phyloP scores from a whole-genome alignment of 805 yeast species.

The Saccharomyces paradoxus region DNA sequence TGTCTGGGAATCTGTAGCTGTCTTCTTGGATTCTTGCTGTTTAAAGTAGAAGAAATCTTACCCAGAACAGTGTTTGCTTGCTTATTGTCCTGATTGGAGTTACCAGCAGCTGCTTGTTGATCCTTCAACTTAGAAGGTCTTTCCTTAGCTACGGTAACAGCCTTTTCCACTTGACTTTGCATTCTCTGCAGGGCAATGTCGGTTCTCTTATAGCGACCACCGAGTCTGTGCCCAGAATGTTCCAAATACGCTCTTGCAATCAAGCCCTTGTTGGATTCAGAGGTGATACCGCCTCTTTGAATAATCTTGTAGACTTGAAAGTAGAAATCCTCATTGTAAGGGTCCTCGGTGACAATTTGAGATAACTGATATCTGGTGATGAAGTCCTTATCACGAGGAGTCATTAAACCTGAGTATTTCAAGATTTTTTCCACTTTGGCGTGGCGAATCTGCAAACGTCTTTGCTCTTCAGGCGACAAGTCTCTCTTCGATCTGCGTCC shows the following conservation, averaged over 20 bases:
- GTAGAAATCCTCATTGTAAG: constrained; percentile 93
- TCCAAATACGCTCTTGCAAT: constrained; percentile 88
- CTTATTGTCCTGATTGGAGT: constrained; percentile 15
- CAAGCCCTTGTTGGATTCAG: constrained; percentile 53
- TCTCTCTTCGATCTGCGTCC: constrained; percentile 27
- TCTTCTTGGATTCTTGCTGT: constrained; percentile 81
- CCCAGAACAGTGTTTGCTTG: constrained; percentile 58
- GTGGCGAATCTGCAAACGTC: constrained; percentile 56
- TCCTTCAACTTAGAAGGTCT: constrained; percentile 58
- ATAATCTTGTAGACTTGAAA: constrained; percentile 83
- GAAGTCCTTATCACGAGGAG: constrained; percentile 92
- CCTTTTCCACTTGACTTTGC: constrained; percentile 96
- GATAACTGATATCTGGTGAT: constrained; percentile 91
- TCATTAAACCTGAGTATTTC: constrained; percentile 88
- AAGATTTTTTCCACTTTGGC: constrained; percentile 68
- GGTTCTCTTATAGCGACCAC: constrained; percentile 76
- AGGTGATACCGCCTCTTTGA: constrained; percentile 38
- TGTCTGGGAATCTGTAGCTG: constrained; percentile 53
- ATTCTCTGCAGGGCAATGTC: constrained; percentile 90
- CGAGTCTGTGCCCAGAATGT: constrained; percentile 83
- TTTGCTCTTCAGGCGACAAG: constrained; percentile 67
- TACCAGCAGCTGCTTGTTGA: constrained; percentile 34
- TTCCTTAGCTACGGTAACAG: constrained; percentile 90
- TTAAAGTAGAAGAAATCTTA: constrained; percentile 70
- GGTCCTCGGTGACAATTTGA: constrained; percentile 94